Evolutionary conservation across 1,284 basidiomycete species (phyloP), one percentile per base, ranked within the genome.

Genomic region (Coniferiporia sulphurascens): DNA sequence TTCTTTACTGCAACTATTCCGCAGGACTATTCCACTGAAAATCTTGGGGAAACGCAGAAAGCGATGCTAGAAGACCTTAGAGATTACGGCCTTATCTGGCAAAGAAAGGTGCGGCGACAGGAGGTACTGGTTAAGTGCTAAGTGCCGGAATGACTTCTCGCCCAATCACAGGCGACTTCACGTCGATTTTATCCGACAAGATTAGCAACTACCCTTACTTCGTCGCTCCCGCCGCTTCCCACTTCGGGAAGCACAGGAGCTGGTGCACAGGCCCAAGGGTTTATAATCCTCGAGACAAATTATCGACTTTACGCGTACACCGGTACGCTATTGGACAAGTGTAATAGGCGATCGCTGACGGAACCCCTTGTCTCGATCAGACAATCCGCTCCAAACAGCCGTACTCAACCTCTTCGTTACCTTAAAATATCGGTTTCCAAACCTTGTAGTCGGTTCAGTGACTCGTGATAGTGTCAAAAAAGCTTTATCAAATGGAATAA

Each of bases 251-350:
- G 57, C 58, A 75, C 76, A 62, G 80, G 79, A 62, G 79, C 80
- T 52, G 83, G 78, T 56, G 78, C 81, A 27, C 79, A 82, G 68
- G 69, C 70, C 61, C 90, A 95, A 71, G 92, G 93, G 3, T 99
- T 98, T 76, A 89, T 99, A 65, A 89, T 99, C 66, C 81, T 99
- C 41, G 97, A 99, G 77, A 99, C 97, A 21, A 99, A 99, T 76
- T 99, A 98, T 76, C 89, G 95, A 64, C 77, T 99, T 60, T 99
- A 99, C 73, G 97, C 97, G 0, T 99, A 99, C 73, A 99, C 97
- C 43, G 89, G 93, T 93, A 73, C 64, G 75, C 68, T 51, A 19
- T 19, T 49, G 48, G 27, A 27, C 44, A 48, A 36, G 34, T 41
- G 10, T 46, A 45, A 22, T 6, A 21, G 43, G 17, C 41, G 41